Evolutionary conservation across 495 filamentous ascomycete genomes (phyloP), one percentile per base, ranked within the genome.

Genomic region (Trichocladium uniseriatum): DNA sequence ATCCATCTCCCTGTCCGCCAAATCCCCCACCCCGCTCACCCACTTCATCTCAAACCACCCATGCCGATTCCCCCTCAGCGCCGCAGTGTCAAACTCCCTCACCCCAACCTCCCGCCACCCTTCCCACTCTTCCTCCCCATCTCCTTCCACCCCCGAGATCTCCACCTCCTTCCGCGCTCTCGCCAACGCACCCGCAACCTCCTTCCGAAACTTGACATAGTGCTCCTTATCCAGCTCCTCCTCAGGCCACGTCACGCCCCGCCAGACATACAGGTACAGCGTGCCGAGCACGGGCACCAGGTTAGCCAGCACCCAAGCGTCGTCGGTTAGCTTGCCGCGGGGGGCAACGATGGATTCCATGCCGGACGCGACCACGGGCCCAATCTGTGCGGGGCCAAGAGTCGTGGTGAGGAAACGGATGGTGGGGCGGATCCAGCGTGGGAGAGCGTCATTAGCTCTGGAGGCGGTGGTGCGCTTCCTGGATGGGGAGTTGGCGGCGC

Each of bases 11-110:
- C 32, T 58, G 54, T 45, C 68, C 63, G 50, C 68, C 16, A 71
- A 60, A 41, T 72, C 62, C 22, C 62, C 51, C 21, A 74, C 67
- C 0, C 69, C 73, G 11, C 60, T 66, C 38, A 79, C 86, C 85
- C 85, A 89, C 52, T 85, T 82, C 48, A 78, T 69, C 47, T 79
- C 70, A 31, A 79, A 74, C 84, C 83, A 89, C 13, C 69, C 68
- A 11, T 74, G 70, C 38, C 75, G 65, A 51, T 71, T 74, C 27
- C 84, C 72, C 43, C 78, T 57, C 29, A 73, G 56, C 52, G 82
- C 76, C 60, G 82, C 82, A 6, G 65, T 58, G 46, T 84, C 77
- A 10, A 87, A 71, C 45, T 83, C 77, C 38, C 72, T 71, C 11
- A 70, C 60, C 11, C 54, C 57, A 5, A 72, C 49, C 10, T 63